Conservation (phyloP, 495 filamentous ascomycete species). For the Penicillium herquei region DNA sequence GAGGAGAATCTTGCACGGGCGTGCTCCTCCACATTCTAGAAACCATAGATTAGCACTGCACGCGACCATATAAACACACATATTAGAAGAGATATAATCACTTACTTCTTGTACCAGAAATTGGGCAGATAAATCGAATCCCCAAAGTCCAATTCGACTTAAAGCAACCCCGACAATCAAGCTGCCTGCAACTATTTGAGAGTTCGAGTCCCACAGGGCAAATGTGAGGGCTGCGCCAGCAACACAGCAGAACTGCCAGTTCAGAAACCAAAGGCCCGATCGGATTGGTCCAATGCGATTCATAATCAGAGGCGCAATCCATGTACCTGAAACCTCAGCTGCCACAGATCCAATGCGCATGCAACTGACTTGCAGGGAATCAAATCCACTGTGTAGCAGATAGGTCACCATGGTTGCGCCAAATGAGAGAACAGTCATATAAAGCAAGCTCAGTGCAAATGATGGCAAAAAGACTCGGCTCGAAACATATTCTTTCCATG, state of each 20-base stretch:
- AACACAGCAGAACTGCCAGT: slow-evolving; percentile 58
- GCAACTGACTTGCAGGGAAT: slow-evolving; percentile 48
- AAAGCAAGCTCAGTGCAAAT: slow-evolving; percentile 52
- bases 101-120: slow-evolving; percentile 63
- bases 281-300: slow-evolving; percentile 53
- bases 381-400: slow-evolving; percentile 55
- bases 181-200: slow-evolving; percentile 37
- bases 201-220: slow-evolving; percentile 33
- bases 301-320: slow-evolving; percentile 51
- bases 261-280: slow-evolving; percentile 61
- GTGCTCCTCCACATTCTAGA: slow-evolving; percentile 47
- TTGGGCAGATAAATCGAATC: slow-evolving; percentile 66
- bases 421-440: slow-evolving; percentile 60
- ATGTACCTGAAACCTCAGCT: slow-evolving; percentile 51
- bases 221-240: slow-evolving; percentile 39
- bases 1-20: slow-evolving; percentile 60
- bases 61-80: background rate
- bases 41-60: background rate
- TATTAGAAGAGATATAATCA: slow-evolving; percentile 3
- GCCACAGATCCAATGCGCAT: slow-evolving; percentile 52
- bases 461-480: slow-evolving; percentile 52
- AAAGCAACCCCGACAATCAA: slow-evolving; percentile 52
- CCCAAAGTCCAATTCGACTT: slow-evolving; percentile 65
- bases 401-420: slow-evolving; percentile 60
- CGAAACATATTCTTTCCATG: slow-evolving; percentile 41